These are phyloP conservation scores for Dothistroma septosporum DNA, from an alignment of 2,329 filamentous ascomycete genomes.

Conservation along the genomic window DNA sequence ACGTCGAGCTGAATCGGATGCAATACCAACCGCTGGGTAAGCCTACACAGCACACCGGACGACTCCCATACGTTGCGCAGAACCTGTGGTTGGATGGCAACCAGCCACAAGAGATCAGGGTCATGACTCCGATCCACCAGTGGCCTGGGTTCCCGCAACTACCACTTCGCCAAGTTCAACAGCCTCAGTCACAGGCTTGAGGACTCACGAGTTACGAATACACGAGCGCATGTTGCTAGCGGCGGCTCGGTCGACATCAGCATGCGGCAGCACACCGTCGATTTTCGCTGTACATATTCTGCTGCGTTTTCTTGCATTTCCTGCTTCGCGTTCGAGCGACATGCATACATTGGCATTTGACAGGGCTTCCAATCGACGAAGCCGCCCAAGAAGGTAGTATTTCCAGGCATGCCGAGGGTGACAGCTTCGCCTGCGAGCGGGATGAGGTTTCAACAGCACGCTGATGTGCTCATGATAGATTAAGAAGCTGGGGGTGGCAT, in stretches of 20 bases:
- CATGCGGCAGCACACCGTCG: neutral
- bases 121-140: conserved; percentile 30
- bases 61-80: conserved; percentile 40
- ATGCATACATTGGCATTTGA: conserved; percentile 14
- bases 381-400: conserved; percentile 11
- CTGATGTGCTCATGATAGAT: neutral
- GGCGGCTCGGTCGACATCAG: neutral
- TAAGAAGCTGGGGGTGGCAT: neutral
- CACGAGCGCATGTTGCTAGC: neutral
- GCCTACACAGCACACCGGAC: conserved; percentile 43
- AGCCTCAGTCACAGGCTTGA: conserved; percentile 16
- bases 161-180: neutral
- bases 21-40: conserved; percentile 49
- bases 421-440: neutral
- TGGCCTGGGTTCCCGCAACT: conserved; percentile 26
- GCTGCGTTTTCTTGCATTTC: conserved; percentile 1
- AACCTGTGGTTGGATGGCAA: conserved; percentile 35
- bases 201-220: neutral
- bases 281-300: conserved; percentile 13
- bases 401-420: neutral
- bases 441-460: neutral
- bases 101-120: conserved; percentile 24
- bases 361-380: conserved; percentile 19
- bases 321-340: conserved; percentile 18
- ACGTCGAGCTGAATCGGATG: conserved; percentile 47